Percentiles rank a stretch among this genome's conserved stretches.
These are phyloP conservation scores for Lentithecium fluviatile DNA, from an alignment of 495 filamentous ascomycete genomes.

Conservation along the genomic window DNA sequence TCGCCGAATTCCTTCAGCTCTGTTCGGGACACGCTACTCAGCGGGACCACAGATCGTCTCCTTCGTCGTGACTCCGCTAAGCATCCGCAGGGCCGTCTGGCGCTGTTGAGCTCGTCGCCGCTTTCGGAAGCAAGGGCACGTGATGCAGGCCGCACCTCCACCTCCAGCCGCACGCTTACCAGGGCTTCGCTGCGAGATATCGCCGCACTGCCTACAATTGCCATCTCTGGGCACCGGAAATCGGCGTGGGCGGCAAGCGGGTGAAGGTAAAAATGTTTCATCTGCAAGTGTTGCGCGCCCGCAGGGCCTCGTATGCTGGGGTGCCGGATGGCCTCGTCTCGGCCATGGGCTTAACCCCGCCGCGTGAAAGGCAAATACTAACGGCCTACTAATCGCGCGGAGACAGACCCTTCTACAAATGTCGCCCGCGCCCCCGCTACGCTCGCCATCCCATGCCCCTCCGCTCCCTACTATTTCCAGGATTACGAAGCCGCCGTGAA, in stretches of 20 bases:
- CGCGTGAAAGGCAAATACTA: slow-evolving; percentile 3
- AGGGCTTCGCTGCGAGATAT: too few species aligned
- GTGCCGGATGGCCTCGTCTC: not conserved
- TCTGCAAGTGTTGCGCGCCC: slow-evolving; percentile 3
- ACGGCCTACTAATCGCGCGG: not conserved
- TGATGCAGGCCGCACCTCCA: not conserved
- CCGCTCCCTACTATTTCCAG: slow-evolving; percentile 1
- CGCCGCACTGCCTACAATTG: too few species aligned
- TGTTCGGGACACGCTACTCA: too few species aligned
- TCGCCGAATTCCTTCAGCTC: too few species aligned
- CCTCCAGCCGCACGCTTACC: too few species aligned
- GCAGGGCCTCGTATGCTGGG: not conserved
- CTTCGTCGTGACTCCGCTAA: too few species aligned
- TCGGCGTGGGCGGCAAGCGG: not conserved
- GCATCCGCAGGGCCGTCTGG: too few species aligned
- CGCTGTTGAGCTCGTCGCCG: not conserved
- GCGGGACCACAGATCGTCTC: too few species aligned
- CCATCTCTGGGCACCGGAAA: not conserved
- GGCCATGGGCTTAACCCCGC: not conserved
- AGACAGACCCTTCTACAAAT: slow-evolving; percentile 1
- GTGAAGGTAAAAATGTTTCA: slow-evolving; percentile 3
- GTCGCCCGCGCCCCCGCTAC: not conserved
- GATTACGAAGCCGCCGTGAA: not conserved
- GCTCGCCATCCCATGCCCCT: not conserved
- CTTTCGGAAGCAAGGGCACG: not conserved